Percentiles rank a stretch among this genome's conserved stretches.
Evolutionary conservation across 176 grass and related monocot genomes (phyloP).

Genomic region (Carex parvula): DNA sequence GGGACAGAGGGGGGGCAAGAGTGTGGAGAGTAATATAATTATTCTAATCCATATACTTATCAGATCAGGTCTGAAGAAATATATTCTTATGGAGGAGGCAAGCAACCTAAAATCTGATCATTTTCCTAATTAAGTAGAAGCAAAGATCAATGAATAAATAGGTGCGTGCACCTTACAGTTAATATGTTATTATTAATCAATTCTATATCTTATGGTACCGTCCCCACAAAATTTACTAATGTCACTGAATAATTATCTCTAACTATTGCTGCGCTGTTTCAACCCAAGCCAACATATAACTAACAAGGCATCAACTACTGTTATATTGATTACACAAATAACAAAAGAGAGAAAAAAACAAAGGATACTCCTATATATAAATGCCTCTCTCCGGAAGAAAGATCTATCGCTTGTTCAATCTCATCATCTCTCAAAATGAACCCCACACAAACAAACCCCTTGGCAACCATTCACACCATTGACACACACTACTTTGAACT

Average conservation of each 20-base stretch:
- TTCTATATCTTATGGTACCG: background rate
- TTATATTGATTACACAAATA: background rate
- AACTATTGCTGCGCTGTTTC: background rate
- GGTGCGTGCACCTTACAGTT: background rate
- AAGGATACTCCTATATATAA: background rate
- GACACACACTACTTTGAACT: background rate
- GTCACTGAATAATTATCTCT: background rate
- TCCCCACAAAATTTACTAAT: background rate
- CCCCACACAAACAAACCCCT: background rate
- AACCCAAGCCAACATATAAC: background rate
- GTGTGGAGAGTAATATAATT: too few species aligned
- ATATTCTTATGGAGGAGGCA: background rate
- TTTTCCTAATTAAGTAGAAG: background rate
- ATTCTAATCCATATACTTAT: too few species aligned
- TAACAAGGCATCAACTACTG: background rate
- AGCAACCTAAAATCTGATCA: background rate
- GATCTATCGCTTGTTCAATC: background rate
- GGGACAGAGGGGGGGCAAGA: too few species aligned
- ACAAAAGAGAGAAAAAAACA: background rate
- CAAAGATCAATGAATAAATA: background rate
- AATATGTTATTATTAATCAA: background rate
- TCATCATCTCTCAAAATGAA: slow-evolving; percentile 15
- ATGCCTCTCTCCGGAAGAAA: background rate
- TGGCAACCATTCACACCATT: background rate
- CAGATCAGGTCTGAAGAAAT: background rate